Percentiles rank a stretch among this genome's conserved stretches.
These are phyloP conservation scores for Cyanodermella asteris DNA, from an alignment of 2,329 filamentous ascomycete genomes.

Conservation along the genomic window DNA sequence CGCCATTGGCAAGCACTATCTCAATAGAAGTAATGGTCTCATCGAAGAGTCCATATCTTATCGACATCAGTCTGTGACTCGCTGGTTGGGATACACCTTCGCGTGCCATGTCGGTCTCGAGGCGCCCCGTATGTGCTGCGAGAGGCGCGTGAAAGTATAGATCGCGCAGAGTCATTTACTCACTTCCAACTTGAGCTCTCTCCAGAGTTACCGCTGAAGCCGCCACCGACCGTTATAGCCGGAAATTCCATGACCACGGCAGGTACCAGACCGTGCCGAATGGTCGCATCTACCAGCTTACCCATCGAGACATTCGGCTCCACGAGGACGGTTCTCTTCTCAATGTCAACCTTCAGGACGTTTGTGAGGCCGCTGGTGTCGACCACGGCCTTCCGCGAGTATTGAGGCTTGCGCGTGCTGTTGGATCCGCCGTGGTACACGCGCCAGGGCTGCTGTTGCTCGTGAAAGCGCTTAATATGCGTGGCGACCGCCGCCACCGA, in stretches of 20 bases:
- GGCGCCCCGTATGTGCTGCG: too few species aligned
- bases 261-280: slow-evolving; percentile 33
- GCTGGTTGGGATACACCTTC: too few species aligned
- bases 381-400: slow-evolving; percentile 11
- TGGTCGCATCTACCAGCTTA: slow-evolving; percentile 33
- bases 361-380: slow-evolving; percentile 10
- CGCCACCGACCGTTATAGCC: slow-evolving; percentile 45
- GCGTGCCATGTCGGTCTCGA: too few species aligned
- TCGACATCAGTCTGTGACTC: too few species aligned
- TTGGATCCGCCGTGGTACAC: slow-evolving; percentile 61
- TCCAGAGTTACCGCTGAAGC: slow-evolving; percentile 42
- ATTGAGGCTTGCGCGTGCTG: slow-evolving; percentile 40
- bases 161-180: too few species aligned
- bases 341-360: slow-evolving; percentile 5
- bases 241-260: slow-evolving; percentile 52
- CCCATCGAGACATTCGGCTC: slow-evolving; percentile 54
- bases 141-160: too few species aligned
- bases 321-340: slow-evolving; percentile 26
- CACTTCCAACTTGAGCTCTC: too few species aligned
- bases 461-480: too few species aligned
- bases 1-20: slow-evolving; percentile 38
- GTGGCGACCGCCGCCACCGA: too few species aligned
- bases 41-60: slow-evolving; percentile 45
- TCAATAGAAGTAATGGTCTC: slow-evolving; percentile 39
- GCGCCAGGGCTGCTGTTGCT: slow-evolving; percentile 38